Percentiles rank a stretch among this genome's conserved stretches.
These are phyloP conservation scores for Gaultheria prostrata DNA, from an alignment of 148 eudicot species.

Conservation along the genomic window DNA sequence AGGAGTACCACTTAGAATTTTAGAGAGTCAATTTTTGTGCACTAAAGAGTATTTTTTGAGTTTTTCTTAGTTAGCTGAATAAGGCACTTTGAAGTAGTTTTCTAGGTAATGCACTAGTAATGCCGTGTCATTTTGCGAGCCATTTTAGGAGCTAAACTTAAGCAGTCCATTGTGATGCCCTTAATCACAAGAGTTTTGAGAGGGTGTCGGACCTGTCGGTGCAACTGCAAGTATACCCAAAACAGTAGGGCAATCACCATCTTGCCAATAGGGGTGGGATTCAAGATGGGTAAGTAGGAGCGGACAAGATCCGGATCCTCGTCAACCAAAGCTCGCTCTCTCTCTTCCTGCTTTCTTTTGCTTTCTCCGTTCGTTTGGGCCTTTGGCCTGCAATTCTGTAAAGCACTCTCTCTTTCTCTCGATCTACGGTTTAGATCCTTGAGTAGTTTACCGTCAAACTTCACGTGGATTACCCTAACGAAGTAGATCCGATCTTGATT, in stretches of 20 bases:
- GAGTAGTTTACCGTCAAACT: background rate
- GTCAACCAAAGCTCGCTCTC: background rate
- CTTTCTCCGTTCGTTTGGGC: background rate
- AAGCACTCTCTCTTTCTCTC: background rate
- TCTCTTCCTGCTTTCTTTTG: background rate
- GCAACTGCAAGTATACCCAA: background rate
- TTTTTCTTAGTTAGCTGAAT: too few species aligned
- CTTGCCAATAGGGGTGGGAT: background rate
- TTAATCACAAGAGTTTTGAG: too few species aligned
- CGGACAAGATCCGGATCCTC: background rate
- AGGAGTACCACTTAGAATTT: too few species aligned
- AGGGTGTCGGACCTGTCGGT: background rate
- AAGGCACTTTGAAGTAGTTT: too few species aligned
- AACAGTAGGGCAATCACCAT: background rate
- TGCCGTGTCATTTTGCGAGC: too few species aligned
- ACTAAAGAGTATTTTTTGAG: too few species aligned
- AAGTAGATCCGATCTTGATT: background rate
- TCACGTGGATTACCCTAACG: background rate
- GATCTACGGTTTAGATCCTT: background rate
- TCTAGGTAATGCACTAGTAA: too few species aligned
- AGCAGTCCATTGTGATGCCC: too few species aligned
- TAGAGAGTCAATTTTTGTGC: too few species aligned
- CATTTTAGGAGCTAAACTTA: too few species aligned
- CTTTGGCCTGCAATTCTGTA: background rate
- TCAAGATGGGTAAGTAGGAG: background rate